Conservation (phyloP, 2,329 filamentous ascomycete species). For the Fusarium nodosum region DNA sequence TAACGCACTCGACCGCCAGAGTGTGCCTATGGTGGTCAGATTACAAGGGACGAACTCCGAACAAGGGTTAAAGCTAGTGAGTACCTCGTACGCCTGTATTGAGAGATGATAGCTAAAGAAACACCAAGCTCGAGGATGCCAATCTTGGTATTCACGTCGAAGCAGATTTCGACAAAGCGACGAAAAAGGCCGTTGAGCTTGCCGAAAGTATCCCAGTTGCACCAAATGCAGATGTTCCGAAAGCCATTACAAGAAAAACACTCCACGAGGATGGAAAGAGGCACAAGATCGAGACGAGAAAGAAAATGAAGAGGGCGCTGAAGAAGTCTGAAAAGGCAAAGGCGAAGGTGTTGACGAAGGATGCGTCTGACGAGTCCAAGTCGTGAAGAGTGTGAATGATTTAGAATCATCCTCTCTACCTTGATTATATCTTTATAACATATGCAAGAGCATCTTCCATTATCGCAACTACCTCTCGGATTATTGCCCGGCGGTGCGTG, state of each 20-base stretch:
- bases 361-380: background rate
- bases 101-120: background rate
- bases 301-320: background rate
- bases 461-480: background rate
- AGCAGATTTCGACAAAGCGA: slow-evolving; percentile 56
- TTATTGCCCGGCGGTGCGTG: too few species aligned
- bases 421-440: background rate
- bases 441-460: background rate
- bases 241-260: background rate
- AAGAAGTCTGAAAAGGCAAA: background rate
- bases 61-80: slow-evolving; percentile 57
- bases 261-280: background rate
- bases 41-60: slow-evolving; percentile 63
- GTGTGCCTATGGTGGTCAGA: slow-evolving; percentile 61
- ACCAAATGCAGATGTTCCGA: too few species aligned
- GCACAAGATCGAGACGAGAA: background rate
- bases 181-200: slow-evolving; percentile 53
- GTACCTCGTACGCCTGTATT: slow-evolving; percentile 11
- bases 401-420: background rate
- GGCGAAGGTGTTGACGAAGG: background rate
- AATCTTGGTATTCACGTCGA: slow-evolving; percentile 56
- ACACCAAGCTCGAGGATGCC: slow-evolving; percentile 53
- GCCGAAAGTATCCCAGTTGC: slow-evolving; percentile 21
- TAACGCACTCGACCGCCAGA: slow-evolving; percentile 52
- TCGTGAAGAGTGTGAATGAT: background rate